Conservation (phyloP, 495 filamentous ascomycete genomes). For the Aspergillus taichungensis region DNA sequence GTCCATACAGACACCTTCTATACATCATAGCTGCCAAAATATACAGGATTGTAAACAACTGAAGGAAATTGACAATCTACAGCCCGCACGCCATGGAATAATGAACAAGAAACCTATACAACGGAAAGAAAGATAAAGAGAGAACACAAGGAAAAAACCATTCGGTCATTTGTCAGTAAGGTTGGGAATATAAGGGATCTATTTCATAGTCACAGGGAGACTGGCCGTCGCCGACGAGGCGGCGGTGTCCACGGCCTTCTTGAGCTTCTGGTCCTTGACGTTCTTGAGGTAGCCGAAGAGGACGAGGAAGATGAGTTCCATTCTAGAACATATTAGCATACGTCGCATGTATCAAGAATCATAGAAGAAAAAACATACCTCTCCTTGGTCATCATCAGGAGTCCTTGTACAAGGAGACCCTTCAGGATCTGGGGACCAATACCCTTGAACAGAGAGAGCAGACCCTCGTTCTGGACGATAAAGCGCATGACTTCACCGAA, state of each 20-base stretch:
- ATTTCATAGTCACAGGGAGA: slow-evolving; percentile 39
- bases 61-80: slow-evolving; percentile 7
- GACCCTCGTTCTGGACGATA: slow-evolving; percentile 81
- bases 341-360: neutral
- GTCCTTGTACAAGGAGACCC: slow-evolving; percentile 85
- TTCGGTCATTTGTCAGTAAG: slow-evolving; percentile 1
- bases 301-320: slow-evolving; percentile 83
- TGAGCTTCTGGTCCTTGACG: slow-evolving; percentile 60
- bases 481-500: slow-evolving; percentile 93
- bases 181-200: slow-evolving; percentile 6
- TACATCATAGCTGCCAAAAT: slow-evolving; percentile 8
- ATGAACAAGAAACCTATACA: slow-evolving; percentile 1
- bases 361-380: slow-evolving; percentile 47
- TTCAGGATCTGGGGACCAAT: slow-evolving; percentile 92
- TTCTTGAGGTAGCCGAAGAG: slow-evolving; percentile 74
- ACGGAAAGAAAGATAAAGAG: slow-evolving; percentile 7
- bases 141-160: slow-evolving; percentile 5
- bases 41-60: slow-evolving; percentile 9
- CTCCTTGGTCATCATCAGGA: slow-evolving; percentile 99
- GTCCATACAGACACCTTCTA: slow-evolving; percentile 6
- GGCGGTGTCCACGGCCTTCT: slow-evolving; percentile 49
- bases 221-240: slow-evolving; percentile 33
- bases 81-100: slow-evolving; percentile 19
- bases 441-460: slow-evolving; percentile 82
- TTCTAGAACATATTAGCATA: slow-evolving; percentile 43